Evolutionary conservation across 2,329 filamentous ascomycete species (phyloP), one percentile per base, ranked within the genome.

Genomic region (Aschersonia sp.): DNA sequence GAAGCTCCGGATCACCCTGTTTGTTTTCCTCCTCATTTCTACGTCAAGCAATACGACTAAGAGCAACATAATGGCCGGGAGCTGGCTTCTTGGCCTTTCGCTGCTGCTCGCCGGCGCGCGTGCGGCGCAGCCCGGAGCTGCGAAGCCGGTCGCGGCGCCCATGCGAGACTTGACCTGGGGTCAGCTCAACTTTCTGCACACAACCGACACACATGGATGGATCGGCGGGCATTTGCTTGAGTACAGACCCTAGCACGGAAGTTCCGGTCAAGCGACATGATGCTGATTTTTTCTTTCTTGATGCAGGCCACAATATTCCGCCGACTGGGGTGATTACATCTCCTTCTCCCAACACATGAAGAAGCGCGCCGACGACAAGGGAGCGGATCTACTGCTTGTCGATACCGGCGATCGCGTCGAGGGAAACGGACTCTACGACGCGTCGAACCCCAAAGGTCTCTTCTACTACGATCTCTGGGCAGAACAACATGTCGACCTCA

Each of bases 241-340:
- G 82, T 87, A 69, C 59, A 75, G 58, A 22, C n/a, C 9, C 40
- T 14, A 2, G 14, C 40, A 37, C 8, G 12, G 8, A 12, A 37
- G 35, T 37, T 2, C 8, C 2, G n/a, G 14, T 14, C 6, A 2
- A 42, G 11, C 9, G 7, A 42, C 40, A 42, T 42, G 40, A 42
- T 22, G 42, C 47, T 42, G 12, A 33, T 48, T 12, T 9, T 42
- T 12, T 44, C 46, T 30, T 42, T 46, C 30, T n/a, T 30, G 7
- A 12, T 11, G 42, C 52, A 87, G 84, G 68, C 75, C 87, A 3
- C 90, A 92, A 51, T 98, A 94, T 65, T 89, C 87, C 6, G 90
- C 87, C 44, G 92, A 98, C 64, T 97, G 92, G 88, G 92, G 92
- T 50, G 92, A 98, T 67, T 98, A 97, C 65, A 76, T 97, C 57